A percentile compares a stretch with the other conserved stretches of the same genome.
These are phyloP conservation scores for Evernia prunastri DNA, from an alignment of 495 filamentous ascomycete species.

Conservation along the genomic window DNA sequence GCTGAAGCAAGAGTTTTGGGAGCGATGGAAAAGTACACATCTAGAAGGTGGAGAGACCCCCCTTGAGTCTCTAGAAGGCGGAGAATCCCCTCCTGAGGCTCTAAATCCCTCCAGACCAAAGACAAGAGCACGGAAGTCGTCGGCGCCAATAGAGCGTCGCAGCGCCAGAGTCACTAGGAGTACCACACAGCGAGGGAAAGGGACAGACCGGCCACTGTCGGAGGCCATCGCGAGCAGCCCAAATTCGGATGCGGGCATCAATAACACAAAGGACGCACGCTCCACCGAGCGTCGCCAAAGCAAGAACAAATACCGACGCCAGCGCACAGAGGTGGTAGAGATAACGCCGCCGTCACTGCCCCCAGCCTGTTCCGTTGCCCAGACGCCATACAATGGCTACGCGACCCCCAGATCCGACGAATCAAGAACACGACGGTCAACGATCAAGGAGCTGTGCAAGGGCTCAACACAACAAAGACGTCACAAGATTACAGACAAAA, in stretches of 20 bases:
- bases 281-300: neutral
- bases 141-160: neutral
- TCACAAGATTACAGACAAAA: neutral
- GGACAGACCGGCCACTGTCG: neutral
- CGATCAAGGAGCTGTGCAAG: neutral
- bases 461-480: slow-evolving; percentile 2
- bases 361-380: neutral
- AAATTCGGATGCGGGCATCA: neutral
- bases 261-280: neutral
- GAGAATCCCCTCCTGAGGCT: neutral
- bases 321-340: neutral
- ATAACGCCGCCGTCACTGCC: neutral
- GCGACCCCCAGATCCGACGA: neutral
- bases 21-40: slow-evolving; percentile 1
- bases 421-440: neutral
- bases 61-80: neutral
- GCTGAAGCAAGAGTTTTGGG: neutral
- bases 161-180: neutral
- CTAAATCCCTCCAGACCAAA: neutral
- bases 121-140: neutral
- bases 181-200: slow-evolving; percentile 1
- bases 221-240: neutral
- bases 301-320: slow-evolving; percentile 2
- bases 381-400: neutral
- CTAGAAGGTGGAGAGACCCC: neutral